Evolutionary conservation across 305 asterid genomes (phyloP).

Genomic region (Salvia sclarea): DNA sequence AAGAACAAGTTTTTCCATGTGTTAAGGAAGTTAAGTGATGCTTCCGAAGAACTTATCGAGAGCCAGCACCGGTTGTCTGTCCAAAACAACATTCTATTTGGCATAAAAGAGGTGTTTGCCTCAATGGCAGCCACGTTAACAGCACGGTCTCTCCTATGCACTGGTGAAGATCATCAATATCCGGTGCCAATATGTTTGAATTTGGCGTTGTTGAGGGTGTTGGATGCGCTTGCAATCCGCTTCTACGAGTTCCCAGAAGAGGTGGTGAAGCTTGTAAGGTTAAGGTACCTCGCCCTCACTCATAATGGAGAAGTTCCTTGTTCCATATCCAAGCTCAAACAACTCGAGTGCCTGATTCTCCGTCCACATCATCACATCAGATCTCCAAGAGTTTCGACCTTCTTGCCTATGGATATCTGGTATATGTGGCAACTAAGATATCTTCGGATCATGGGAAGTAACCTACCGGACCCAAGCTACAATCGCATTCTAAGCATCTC

Average conservation of each 20-base stretch:
- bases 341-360: neutral
- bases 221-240: neutral
- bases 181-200: neutral
- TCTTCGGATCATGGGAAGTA: neutral
- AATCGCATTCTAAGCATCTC: no score
- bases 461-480: neutral
- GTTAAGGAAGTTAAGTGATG: neutral
- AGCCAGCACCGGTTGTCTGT: neutral
- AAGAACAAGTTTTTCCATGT: neutral
- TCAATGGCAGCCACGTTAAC: neutral
- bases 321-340: neutral
- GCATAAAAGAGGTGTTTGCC: neutral
- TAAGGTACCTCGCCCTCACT: neutral
- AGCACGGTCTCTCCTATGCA: neutral
- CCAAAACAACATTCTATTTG: neutral
- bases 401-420: neutral
- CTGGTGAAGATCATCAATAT: neutral
- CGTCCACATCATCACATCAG: neutral
- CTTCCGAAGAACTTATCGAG: neutral
- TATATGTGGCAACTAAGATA: neutral
- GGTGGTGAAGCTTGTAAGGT: neutral
- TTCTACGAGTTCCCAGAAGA: neutral
- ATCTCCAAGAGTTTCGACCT: no score
- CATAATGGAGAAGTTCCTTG: neutral
- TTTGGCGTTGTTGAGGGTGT: neutral